These are phyloP conservation scores for Diaporthe ilicicola DNA, from an alignment of 2,329 filamentous ascomycete species.

Conservation along the genomic window DNA sequence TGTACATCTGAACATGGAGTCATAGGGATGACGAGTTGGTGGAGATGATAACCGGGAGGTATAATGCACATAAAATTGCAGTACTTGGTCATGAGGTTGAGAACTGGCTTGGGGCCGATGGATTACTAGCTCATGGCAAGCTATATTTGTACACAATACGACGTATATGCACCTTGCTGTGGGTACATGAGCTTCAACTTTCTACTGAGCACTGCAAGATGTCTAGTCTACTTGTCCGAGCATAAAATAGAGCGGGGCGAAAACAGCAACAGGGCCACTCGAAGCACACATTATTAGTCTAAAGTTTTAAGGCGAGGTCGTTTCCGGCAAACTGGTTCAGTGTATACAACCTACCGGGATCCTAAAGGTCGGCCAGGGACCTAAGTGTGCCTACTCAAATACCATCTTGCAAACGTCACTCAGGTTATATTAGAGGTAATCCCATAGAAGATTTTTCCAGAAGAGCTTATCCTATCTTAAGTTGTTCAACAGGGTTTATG, in stretches of 20 bases:
- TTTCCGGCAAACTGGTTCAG: neutral
- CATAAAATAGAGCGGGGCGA: neutral
- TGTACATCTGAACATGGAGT: conserved; percentile 47
- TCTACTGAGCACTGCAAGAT: neutral
- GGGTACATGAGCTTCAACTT: neutral
- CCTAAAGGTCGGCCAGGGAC: too few relatives aligned
- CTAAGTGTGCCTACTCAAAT: too few relatives aligned
- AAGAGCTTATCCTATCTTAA: too few relatives aligned
- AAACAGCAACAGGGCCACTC: neutral
- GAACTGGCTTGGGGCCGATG: neutral
- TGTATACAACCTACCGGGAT: too few relatives aligned
- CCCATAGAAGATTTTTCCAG: too few relatives aligned
- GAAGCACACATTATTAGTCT: neutral
- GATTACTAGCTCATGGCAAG: neutral
- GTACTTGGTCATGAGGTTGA: neutral
- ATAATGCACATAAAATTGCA: neutral
- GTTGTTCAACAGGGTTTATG: too few relatives aligned
- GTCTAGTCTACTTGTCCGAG: too few relatives aligned
- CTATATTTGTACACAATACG: conserved; percentile 11
- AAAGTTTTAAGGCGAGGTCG: neutral
- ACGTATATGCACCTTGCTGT: neutral
- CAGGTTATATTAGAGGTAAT: too few relatives aligned
- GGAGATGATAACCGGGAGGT: neutral
- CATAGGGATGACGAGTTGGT: conserved; percentile 14
- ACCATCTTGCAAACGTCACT: too few relatives aligned